These are phyloP conservation scores for cucumber (Cucumis sativus) DNA, from an alignment of 306 rosid genomes.

Conservation along the genomic window Cucumber_9930_V3 NC_026660.2:13112001-13112500, in stretches of 20 bases:
- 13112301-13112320: not conserved
- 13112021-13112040: constrained; percentile 78
- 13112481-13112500: too few relatives aligned
- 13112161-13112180: constrained; percentile 7
- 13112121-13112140: not conserved
- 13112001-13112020: constrained; percentile 67
- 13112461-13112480: too few relatives aligned
- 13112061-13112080: constrained; percentile 86
- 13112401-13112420: too few relatives aligned
- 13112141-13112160: not conserved
- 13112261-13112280: not conserved
- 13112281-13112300: not conserved
- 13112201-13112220: not conserved
- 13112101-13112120: constrained; percentile 15
- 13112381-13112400: too few relatives aligned
- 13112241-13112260: not conserved
- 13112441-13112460: too few relatives aligned
- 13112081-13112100: constrained; percentile 44
- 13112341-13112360: too few relatives aligned
- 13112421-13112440: too few relatives aligned
- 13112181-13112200: not conserved
- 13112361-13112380: too few relatives aligned
- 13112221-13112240: not conserved
- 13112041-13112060: constrained; percentile 58
- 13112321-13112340: not conserved